Percentiles rank a stretch among this genome's conserved stretches.
Evolutionary conservation across 2,329 filamentous ascomycete genomes (phyloP).

Genomic region (Cladosporium sp.): DNA sequence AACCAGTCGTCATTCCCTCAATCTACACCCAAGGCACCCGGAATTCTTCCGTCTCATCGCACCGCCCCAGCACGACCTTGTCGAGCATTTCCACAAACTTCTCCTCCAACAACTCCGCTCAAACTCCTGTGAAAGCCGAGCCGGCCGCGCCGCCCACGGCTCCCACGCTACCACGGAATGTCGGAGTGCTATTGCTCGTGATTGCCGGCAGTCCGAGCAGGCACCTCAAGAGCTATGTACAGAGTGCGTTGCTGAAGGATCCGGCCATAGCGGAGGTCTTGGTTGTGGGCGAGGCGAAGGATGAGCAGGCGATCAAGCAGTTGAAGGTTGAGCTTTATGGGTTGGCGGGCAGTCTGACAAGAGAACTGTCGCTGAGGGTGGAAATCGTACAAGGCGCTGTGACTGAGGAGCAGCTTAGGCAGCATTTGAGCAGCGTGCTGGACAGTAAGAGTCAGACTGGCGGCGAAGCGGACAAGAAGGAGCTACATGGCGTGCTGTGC

Average conservation of each 20-base stretch:
- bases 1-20: constrained; percentile 4
- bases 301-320: constrained; percentile 25
- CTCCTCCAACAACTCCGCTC: neutral
- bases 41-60: neutral
- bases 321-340: constrained; percentile 28
- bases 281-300: constrained; percentile 15
- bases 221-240: constrained; percentile 11
- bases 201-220: constrained; percentile 13
- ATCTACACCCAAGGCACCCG: constrained; percentile 12
- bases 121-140: neutral
- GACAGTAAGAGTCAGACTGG: constrained; percentile 9
- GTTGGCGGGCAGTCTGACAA: constrained; percentile 24
- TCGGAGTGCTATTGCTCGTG: constrained; percentile 11
- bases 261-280: neutral
- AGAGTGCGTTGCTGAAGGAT: constrained; percentile 4
- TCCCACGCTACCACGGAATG: neutral
- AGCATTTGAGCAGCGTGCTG: constrained; percentile 16
- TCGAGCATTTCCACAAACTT: constrained; percentile 10
- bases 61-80: constrained; percentile 5
- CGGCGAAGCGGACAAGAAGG: constrained; percentile 19
- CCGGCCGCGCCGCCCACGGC: neutral
- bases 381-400: constrained; percentile 22
- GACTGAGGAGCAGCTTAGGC: constrained; percentile 24
- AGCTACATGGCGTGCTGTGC: constrained; percentile 31
- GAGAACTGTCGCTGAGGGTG: constrained; percentile 29